Conservation (phyloP, 2,329 filamentous ascomycete genomes). For the Ophiostoma tasmaniense region DNA sequence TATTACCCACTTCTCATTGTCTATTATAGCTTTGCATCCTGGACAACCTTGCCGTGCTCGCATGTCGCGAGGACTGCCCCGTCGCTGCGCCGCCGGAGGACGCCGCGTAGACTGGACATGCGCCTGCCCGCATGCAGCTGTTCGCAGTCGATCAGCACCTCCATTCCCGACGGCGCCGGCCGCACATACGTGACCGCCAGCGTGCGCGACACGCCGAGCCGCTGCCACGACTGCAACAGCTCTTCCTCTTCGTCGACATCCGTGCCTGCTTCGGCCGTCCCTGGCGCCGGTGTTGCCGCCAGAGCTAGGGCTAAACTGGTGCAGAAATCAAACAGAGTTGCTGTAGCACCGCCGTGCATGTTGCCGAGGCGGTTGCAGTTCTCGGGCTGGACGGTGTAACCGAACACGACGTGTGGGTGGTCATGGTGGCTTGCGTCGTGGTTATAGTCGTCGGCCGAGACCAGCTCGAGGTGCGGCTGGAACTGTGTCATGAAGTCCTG, state of each 20-base stretch:
- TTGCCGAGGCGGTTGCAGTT: constrained; percentile 48
- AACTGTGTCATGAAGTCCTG: constrained; percentile 36
- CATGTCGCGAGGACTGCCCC: constrained; percentile 47
- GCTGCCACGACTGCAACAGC: constrained; percentile 36
- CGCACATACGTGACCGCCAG: constrained; percentile 60
- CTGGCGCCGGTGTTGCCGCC: constrained; percentile 45
- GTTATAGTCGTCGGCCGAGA: constrained; percentile 26
- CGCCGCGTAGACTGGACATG: constrained; percentile 44
- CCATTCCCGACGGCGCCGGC: constrained; percentile 45
- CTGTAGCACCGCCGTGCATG: constrained; percentile 54
- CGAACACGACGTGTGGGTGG: constrained; percentile 26
- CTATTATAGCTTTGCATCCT: background rate
- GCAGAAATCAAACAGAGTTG: constrained; percentile 59
- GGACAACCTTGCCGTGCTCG: constrained; percentile 53
- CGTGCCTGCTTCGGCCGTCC: constrained; percentile 12
- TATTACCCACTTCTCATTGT: background rate
- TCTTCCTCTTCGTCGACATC: background rate
- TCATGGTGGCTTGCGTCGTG: constrained; percentile 4
- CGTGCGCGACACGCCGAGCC: constrained; percentile 56
- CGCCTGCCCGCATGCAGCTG: constrained; percentile 49
- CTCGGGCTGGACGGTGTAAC: constrained; percentile 39
- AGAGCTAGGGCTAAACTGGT: constrained; percentile 52
- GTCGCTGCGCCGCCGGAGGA: constrained; percentile 45
- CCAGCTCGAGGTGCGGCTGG: constrained; percentile 34
- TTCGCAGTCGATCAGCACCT: constrained; percentile 47